Base-by-base conservation (phyloP, 441 rosid species). In the Hura crepitans region DNA sequence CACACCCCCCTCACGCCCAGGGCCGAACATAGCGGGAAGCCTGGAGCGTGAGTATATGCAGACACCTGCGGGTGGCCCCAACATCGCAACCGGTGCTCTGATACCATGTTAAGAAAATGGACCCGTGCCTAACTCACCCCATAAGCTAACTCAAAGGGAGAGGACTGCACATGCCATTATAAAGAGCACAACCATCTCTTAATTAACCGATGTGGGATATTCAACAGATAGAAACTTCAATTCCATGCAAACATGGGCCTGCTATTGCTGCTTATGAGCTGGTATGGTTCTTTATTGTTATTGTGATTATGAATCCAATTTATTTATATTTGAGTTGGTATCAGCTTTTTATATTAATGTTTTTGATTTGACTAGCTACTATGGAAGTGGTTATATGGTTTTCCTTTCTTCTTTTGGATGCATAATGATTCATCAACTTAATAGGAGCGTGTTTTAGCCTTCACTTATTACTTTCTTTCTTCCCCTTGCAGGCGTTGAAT, bases 171-270 rank as follows among this genome's bases (percentile, higher is more conserved):
- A n/a, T n/a, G n/a, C n/a, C n/a, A n/a, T n/a, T n/a, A n/a, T n/a
- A n/a, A n/a, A n/a, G n/a, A n/a, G n/a, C n/a, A n/a, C n/a, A n/a
- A n/a, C n/a, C n/a, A n/a, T n/a, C n/a, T n/a, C n/a, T n/a, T n/a
- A n/a, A n/a, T n/a, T n/a, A n/a, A n/a, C n/a, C n/a, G n/a, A n/a
- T n/a, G n/a, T n/a, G n/a, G n/a, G n/a, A n/a, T n/a, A n/a, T n/a
- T n/a, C n/a, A n/a, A 63, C 84, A 87, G 58, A 85, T 92, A 81
- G 99, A 95, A 81, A 87, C 93, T 73, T 85, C 94, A 31, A 95
- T 95, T 79, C 99, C 99, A 79, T 90, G 97, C 79, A 95, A 92
- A 80, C 97, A 89, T 81, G 97, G 97, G 49, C 97, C 97, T 80
- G 99, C 99, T 4, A 83, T 95, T 80, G 99, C 97, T 71, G 97